A percentile compares a stretch with the other conserved stretches of the same genome.
Evolutionary conservation across 495 filamentous ascomycete species (phyloP).

Genomic region (Pyrenopolyporus hunteri): DNA sequence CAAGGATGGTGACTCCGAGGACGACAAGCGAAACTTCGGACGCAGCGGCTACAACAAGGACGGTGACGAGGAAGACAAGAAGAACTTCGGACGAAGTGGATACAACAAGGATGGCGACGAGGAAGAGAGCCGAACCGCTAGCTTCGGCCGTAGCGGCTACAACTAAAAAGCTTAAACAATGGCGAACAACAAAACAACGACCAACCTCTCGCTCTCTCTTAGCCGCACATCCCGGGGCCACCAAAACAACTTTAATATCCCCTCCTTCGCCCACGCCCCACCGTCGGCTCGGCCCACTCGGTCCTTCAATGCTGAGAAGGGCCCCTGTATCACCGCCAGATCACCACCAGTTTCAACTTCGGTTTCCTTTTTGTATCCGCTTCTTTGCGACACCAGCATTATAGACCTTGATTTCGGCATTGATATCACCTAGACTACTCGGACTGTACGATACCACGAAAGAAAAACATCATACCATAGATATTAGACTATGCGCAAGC

Average conservation of each 20-base stretch:
- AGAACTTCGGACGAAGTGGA: conserved; percentile 52
- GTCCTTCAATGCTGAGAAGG: neutral
- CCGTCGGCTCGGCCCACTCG: neutral
- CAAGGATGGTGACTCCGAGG: conserved; percentile 36
- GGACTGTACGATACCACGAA: conserved; percentile 33
- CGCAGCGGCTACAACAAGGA: conserved; percentile 63
- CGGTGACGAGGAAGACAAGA: conserved; percentile 43
- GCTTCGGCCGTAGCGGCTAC: conserved; percentile 56
- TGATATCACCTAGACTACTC: conserved; percentile 29
- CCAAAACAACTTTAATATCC: conserved; percentile 12
- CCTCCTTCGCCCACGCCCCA: neutral
- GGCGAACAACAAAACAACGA: conserved; percentile 9
- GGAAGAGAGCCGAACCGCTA: conserved; percentile 44
- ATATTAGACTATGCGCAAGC: conserved; percentile 23
- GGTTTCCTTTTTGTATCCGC: conserved; percentile 31
- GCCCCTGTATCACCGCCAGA: conserved; percentile 12
- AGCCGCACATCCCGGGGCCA: conserved; percentile 2
- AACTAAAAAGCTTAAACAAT: conserved; percentile 47
- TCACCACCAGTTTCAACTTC: neutral
- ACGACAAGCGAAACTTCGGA: conserved; percentile 50
- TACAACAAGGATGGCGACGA: conserved; percentile 56
- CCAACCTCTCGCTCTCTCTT: neutral
- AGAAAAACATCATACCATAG: conserved; percentile 27
- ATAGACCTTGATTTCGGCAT: conserved; percentile 29
- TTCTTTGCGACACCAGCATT: conserved; percentile 23